Conservation (phyloP, 2,329 filamentous ascomycete species). For the Calycina herbarum region DNA sequence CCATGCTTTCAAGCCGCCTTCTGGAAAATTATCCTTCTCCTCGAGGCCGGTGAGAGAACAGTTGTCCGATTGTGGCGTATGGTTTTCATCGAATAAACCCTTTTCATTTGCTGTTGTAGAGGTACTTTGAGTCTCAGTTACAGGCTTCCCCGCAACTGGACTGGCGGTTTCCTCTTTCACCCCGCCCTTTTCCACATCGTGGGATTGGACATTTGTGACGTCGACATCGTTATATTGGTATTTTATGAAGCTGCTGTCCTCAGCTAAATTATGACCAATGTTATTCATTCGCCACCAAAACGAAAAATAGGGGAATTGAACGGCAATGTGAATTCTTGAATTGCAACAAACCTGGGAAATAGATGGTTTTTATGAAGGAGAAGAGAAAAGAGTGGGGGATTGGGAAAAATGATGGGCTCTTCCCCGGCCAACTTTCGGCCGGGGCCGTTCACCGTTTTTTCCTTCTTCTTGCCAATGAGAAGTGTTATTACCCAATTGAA, state of each 20-base stretch:
- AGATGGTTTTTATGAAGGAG: slow-evolving; percentile 15
- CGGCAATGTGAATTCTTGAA: neutral
- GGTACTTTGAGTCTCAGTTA: slow-evolving; percentile 13
- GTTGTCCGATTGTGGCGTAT: slow-evolving; percentile 19
- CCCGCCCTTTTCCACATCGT: slow-evolving; percentile 25
- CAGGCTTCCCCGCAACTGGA: slow-evolving; percentile 13
- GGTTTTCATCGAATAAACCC: slow-evolving; percentile 14
- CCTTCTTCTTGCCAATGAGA: neutral
- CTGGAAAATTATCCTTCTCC: slow-evolving; percentile 53
- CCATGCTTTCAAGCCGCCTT: slow-evolving; percentile 65
- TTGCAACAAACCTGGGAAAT: slow-evolving; percentile 8
- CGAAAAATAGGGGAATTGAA: neutral
- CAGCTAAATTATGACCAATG: slow-evolving; percentile 37
- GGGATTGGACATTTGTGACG: slow-evolving; percentile 4
- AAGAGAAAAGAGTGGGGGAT: slow-evolving; percentile 4
- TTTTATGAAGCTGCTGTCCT: slow-evolving; percentile 45
- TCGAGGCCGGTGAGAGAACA: slow-evolving; percentile 21
- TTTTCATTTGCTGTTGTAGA: slow-evolving; percentile 17
- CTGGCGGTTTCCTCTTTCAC: slow-evolving; percentile 13
- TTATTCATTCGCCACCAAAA: slow-evolving; percentile 38
- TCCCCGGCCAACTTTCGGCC: slow-evolving; percentile 8
- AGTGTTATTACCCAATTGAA: too few species aligned
- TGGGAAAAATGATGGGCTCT: neutral
- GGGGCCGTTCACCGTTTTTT: neutral
- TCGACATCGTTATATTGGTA: slow-evolving; percentile 26